Conservation (phyloP, 2,329 filamentous ascomycete species). For the Trichophyton benhamiae region DNA sequence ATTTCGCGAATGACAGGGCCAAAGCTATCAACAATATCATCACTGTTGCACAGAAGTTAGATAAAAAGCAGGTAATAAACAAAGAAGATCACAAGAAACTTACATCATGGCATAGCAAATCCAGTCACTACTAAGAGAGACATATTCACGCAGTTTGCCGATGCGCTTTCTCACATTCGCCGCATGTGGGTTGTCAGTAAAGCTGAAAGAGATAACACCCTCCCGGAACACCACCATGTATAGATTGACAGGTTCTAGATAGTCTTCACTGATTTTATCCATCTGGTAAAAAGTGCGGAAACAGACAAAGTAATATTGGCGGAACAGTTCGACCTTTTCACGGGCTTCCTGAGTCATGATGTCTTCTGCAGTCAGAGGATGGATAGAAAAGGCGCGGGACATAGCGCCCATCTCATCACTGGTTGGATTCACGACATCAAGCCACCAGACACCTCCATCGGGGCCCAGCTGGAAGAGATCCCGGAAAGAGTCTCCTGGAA, state of each 20-base stretch:
- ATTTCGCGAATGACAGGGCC: conserved; percentile 78
- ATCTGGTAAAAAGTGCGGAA: conserved; percentile 87
- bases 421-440: conserved; percentile 82
- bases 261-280: conserved; percentile 64
- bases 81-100: conserved; percentile 24
- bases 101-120: conserved; percentile 97
- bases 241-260: conserved; percentile 88
- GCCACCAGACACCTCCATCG: conserved; percentile 89
- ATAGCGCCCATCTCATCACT: conserved; percentile 79
- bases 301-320: conserved; percentile 94
- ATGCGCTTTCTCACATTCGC: conserved; percentile 85
- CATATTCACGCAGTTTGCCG: conserved; percentile 83
- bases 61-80: not conserved
- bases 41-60: conserved; percentile 38
- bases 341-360: conserved; percentile 90
- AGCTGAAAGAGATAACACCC: conserved; percentile 89
- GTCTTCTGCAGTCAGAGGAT: conserved; percentile 91
- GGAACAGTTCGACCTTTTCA: conserved; percentile 96
- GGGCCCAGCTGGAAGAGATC: conserved; percentile 66
- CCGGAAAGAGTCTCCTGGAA: conserved; percentile 79
- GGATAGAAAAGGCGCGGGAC: conserved; percentile 88
- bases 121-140: conserved; percentile 91
- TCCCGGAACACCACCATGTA: conserved; percentile 96
- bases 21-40: conserved; percentile 95
- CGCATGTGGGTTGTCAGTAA: conserved; percentile 74